These are phyloP conservation scores for Tulasnella sp. DNA, from an alignment of 768 basidiomycete species.

Conservation along the genomic window DNA sequence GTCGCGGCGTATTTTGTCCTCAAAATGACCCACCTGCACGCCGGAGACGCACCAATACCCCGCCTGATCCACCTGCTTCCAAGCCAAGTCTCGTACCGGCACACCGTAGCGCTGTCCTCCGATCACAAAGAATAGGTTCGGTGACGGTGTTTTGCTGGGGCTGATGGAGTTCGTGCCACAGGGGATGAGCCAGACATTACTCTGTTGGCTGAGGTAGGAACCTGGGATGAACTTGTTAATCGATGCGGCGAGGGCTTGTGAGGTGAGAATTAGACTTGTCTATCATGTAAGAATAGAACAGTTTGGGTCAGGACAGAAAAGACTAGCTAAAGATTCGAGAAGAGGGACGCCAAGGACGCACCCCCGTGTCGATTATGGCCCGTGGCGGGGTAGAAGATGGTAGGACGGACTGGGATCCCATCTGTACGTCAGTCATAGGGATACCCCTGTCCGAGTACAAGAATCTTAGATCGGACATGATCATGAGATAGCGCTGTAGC, in stretches of 20 bases:
- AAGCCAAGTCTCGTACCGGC: conserved; percentile 1
- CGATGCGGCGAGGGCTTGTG: neutral
- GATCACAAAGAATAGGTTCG: conserved; percentile 6
- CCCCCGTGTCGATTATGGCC: conserved; percentile 10
- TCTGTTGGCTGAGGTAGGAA: neutral
- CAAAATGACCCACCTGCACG: neutral
- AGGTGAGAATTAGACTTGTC: conserved; percentile 6
- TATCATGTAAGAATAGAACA: neutral
- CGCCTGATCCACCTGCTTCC: neutral
- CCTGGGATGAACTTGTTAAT: neutral
- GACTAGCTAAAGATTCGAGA: neutral
- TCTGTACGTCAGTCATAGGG: conserved; percentile 7
- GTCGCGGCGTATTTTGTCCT: neutral
- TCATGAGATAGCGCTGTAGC: neutral
- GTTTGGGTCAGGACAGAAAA: neutral
- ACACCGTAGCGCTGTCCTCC: conserved; percentile 1
- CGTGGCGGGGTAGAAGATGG: neutral
- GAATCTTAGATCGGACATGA: neutral
- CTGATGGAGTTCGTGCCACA: neutral
- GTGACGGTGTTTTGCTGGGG: neutral
- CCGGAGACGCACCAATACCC: conserved; percentile 6
- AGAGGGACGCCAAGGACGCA: neutral
- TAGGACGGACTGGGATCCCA: neutral
- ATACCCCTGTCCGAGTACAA: no score
- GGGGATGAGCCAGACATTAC: conserved; percentile 2